A percentile compares a stretch with the other conserved stretches of the same genome.
These are phyloP conservation scores for Claviceps sp. DNA, from an alignment of 2,329 filamentous ascomycete genomes.

Conservation along the genomic window DNA sequence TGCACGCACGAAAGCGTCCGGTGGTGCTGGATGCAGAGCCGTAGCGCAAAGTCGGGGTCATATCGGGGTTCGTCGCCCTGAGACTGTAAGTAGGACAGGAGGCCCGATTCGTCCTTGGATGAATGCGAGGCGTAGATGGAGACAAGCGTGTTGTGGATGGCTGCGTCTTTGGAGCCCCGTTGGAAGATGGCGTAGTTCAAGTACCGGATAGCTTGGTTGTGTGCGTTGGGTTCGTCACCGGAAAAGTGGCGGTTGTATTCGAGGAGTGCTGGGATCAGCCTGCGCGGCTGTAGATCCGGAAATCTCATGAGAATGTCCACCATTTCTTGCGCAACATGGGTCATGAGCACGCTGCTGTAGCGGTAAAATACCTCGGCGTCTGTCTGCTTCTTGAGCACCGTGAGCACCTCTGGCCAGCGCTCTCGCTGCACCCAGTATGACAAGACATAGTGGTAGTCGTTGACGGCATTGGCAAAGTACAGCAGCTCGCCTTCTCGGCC, in stretches of 20 bases:
- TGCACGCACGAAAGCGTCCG: slow-evolving; percentile 90
- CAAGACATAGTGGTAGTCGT: slow-evolving; percentile 89
- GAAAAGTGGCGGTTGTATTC: slow-evolving; percentile 77
- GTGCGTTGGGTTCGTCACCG: slow-evolving; percentile 44
- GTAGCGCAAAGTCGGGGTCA: slow-evolving; percentile 90
- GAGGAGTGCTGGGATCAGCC: slow-evolving; percentile 81
- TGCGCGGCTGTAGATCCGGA: slow-evolving; percentile 67
- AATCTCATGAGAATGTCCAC: slow-evolving; percentile 97
- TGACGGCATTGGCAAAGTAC: slow-evolving; percentile 75
- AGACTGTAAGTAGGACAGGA: slow-evolving; percentile 79
- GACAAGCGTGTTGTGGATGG: slow-evolving; percentile 92
- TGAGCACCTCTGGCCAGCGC: slow-evolving; percentile 75
- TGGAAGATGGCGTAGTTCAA: slow-evolving; percentile 88
- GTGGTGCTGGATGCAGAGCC: slow-evolving; percentile 87
- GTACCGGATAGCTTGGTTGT: slow-evolving; percentile 90
- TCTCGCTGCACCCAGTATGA: slow-evolving; percentile 97
- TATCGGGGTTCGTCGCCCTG: slow-evolving; percentile 80
- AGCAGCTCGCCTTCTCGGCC: slow-evolving; percentile 86
- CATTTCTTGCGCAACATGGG: slow-evolving; percentile 67
- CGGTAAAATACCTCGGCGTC: slow-evolving; percentile 90
- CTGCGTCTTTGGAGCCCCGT: slow-evolving; percentile 64
- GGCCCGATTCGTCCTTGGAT: slow-evolving; percentile 68
- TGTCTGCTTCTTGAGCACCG: slow-evolving; percentile 84
- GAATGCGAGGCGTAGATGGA: slow-evolving; percentile 87
- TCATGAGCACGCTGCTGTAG: slow-evolving; percentile 95